Conservation (phyloP, 73 alveolate species). For the Tetrahymena malaccensis region DNA sequence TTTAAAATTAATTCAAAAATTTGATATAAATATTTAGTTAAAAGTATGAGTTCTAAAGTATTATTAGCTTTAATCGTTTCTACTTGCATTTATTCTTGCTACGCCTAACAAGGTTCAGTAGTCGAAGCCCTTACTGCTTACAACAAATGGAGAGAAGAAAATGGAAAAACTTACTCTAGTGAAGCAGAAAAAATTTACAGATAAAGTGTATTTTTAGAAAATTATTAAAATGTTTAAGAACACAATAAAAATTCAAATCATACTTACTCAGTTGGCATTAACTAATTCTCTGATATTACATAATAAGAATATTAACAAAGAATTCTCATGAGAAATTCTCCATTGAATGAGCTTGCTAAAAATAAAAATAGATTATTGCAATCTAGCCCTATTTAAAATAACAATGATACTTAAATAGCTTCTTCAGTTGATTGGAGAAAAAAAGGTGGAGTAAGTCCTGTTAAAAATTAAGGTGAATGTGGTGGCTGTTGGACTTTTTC, state of each 20-base stretch:
- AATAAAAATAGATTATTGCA: background rate
- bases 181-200: background rate
- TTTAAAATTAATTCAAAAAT: too few species aligned
- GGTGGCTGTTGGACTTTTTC: slow-evolving; percentile 89
- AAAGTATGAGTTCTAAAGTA: too few species aligned
- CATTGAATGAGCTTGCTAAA: background rate
- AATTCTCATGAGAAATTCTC: background rate
- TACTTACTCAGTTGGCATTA: slow-evolving; percentile 5
- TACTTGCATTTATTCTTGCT: too few species aligned
- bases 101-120: background rate
- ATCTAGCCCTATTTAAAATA: background rate
- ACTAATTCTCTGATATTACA: slow-evolving; percentile 31
- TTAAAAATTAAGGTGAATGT: slow-evolving; percentile 66
- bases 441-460: slow-evolving; percentile 54
- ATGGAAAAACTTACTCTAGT: too few species aligned
- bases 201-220: background rate
- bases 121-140: background rate
- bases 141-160: background rate
- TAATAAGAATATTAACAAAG: background rate
- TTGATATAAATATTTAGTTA: too few species aligned
- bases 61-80: too few species aligned
- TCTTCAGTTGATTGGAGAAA: slow-evolving; percentile 44
- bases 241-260: slow-evolving; percentile 2
- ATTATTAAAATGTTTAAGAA: background rate
- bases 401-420: background rate